Base-by-base conservation (phyloP, 83 land plant species). In the Isoetes engelmannii region DNA sequence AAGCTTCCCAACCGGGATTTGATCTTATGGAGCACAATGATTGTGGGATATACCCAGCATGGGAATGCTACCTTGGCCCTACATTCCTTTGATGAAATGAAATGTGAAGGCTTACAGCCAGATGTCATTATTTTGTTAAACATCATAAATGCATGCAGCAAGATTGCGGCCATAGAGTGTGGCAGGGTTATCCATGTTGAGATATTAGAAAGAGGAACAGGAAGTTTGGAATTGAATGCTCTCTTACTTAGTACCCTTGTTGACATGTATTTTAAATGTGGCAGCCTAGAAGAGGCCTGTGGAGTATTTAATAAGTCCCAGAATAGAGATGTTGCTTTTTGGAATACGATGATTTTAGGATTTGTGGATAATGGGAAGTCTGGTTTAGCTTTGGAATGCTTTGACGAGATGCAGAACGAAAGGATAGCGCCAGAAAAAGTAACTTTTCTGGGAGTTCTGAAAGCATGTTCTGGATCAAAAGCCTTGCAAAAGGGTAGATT, bases 271-370 rank as follows among this genome's bases (percentile, higher is more conserved):
- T 75, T 76, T 1, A 84, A 83, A 70, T 74, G 60, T 47, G 83
- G 84, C 10, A 67, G 72, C 12, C 21, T 83, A 48, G 45, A 28
- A 18, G 56, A 68, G 21, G 88, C 91, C 4, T 46, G 82, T 54
- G 60, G 69, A 47, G 57, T 87, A 72, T 87, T 87, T 70, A 81
- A 83, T 56, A 50, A 28, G 82, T 71, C 81, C 73, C 53, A 75
- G 5, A 68, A 62, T 7, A 69, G 71, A 57, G 72, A 63, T 18
- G 47, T 78, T 28, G 71, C 84, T 4, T 77, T 76, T 7, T 84
- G 87, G 85, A 87, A 81, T 51, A 62, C 83, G 61, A 79, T 84
- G 79, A 82, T 84, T 48, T 77, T 81, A 0, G 87, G 83, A 56
- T 87, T 80, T 55, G 90, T 78, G 55, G 81, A 84, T 49, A 77